Evolutionary conservation across 2,329 filamentous ascomycete genomes (phyloP).

Genomic region (Corinectria fuckeliana): DNA sequence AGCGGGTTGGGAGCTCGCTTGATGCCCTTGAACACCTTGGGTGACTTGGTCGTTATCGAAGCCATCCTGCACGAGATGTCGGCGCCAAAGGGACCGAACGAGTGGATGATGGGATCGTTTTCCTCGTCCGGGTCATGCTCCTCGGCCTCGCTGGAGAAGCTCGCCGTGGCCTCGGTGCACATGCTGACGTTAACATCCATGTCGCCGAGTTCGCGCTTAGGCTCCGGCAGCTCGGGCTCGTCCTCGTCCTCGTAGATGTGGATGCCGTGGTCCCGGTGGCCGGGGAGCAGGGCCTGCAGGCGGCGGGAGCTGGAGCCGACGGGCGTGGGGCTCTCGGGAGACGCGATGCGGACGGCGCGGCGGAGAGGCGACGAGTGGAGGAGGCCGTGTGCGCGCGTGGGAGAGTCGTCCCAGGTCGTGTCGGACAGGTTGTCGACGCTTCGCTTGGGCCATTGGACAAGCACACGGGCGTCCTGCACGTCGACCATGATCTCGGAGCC

Average conservation of each 20-base stretch:
- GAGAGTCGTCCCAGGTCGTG: slow-evolving; percentile 74
- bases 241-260: slow-evolving; percentile 82
- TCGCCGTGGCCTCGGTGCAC: slow-evolving; percentile 56
- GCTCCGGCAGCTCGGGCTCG: slow-evolving; percentile 54
- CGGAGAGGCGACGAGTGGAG: slow-evolving; percentile 68
- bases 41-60: slow-evolving; percentile 75
- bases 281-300: slow-evolving; percentile 53
- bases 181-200: slow-evolving; percentile 52
- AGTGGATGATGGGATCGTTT: slow-evolving; percentile 91
- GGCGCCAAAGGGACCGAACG: slow-evolving; percentile 88
- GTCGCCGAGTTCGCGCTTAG: slow-evolving; percentile 26
- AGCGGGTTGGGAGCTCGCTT: slow-evolving; percentile 32
- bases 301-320: slow-evolving; percentile 52
- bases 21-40: slow-evolving; percentile 50
- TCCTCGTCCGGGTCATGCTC: slow-evolving; percentile 88
- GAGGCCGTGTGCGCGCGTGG: slow-evolving; percentile 45
- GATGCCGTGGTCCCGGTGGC: slow-evolving; percentile 52
- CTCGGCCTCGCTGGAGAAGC: slow-evolving; percentile 63
- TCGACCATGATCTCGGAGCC: slow-evolving; percentile 92
- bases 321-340: slow-evolving; percentile 74
- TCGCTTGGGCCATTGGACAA: slow-evolving; percentile 83
- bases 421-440: slow-evolving; percentile 64
- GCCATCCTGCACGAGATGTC: slow-evolving; percentile 84
- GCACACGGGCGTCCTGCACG: slow-evolving; percentile 88
- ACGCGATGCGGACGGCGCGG: slow-evolving; percentile 65